Evolutionary conservation across 441 rosid species (phyloP), one percentile per base, ranked within the genome.

Genomic region (Jatropha multifida): DNA sequence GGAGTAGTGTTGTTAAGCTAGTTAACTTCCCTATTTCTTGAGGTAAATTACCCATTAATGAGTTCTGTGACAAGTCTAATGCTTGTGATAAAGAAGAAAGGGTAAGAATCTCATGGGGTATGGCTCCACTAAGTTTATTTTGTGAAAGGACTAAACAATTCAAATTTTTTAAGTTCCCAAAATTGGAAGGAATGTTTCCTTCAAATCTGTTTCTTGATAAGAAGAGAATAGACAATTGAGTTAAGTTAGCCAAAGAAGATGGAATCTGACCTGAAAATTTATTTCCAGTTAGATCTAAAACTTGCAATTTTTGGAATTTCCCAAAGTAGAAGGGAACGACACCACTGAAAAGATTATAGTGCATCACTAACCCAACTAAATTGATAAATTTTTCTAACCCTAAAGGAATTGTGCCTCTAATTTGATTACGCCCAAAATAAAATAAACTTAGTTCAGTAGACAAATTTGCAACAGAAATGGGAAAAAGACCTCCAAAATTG

Each of bases 201-300:
- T 70, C 32, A 0, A 80, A 61, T 4, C 5, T 52, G 67, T 80
- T 80, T 15, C 13, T 1, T 12, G 38, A 32, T 52, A 75, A 10
- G 42, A 2, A 2, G 11, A 80, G 76, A 9, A 0, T 3, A 37
- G 62, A 15, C 8, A 76, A n/a, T 4, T 23, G 7, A 12, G 66
- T 40, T 18, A 71, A 63, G 49, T 75, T 71, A 32, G 80, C 86
- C 6, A 86, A 74, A 5, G 86, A 77, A 5, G 80, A 27, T 46
- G 87, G 86, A 49, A 76, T 69, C 15, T 27, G 52, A 60, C 79
- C 70, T 3, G 74, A 62, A 1, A 76, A 69, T n/a, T 26, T 42
- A 13, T 76, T 76, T 41, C 64, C 55, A 12, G 38, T 5, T 5
- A 69, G 2, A 41, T 17, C 20, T 4, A 76, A 6, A 27, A 37